Base-by-base conservation (phyloP, 768 basidiomycete species). In the Ramaria sp. region DNA sequence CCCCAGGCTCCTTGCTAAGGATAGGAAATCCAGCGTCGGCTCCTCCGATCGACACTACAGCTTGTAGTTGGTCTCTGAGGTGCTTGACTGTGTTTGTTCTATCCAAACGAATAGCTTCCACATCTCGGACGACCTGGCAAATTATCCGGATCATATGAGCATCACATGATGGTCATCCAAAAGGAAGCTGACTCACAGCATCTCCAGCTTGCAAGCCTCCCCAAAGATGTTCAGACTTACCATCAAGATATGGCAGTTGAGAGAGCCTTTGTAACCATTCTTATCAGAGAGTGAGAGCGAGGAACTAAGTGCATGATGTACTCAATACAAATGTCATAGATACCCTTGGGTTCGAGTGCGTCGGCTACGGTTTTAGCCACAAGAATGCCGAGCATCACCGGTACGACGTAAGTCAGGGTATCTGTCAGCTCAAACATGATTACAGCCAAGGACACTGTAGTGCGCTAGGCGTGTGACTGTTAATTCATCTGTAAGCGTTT, bases 261-360 rank as follows among this genome's bases (percentile, higher is more conserved):
- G 82, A 81, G 27, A 97, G 77, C 33, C 82, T 83, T 27, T 37
- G 42, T n/a, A 43, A 13, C 11, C 9, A 7, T 4, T 7, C n/a
- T 4, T n/a, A 45, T 4, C 11, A 41, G 31, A 50, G 11, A 5
- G 17, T 43, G 54, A 13, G 2, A 27, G 17, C 19, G 10, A 10
- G 24, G 33, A 27, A 19, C 47, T 22, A 46, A n/a, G 37, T 7
- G 22, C 9, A 24, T 17, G 1, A 31, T 76, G 43, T 55, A 84
- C 75, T 93, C 91, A 55, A 97, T 98, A 57, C 91, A 91, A 38
- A 98, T 80, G 68, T 99, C 96, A 66, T 97, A 99, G 55, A 99
- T 97, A 9, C 93, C 93, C 65, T 93, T 91, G 2, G 89, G 89
- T 67, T 94, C 88, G 56, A 96, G 68, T 1, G 83, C 83, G 66